phyloP scores from a whole-genome alignment of 2,329 filamentous ascomycete species.

The Fulvia fulva region DNA sequence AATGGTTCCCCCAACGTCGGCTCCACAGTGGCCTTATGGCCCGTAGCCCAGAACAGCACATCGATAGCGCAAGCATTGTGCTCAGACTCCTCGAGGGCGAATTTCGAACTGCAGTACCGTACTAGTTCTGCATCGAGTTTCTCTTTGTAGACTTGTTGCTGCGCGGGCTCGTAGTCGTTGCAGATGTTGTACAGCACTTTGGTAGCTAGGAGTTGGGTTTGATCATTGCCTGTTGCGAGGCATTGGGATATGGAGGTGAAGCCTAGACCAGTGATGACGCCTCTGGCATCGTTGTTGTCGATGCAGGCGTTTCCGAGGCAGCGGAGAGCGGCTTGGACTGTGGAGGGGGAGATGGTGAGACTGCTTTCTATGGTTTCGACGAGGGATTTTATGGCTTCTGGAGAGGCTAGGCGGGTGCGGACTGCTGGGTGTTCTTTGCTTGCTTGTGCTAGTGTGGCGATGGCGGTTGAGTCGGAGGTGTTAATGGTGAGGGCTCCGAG shows the following conservation, averaged over 20 bases:
- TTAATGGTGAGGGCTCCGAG: not conserved
- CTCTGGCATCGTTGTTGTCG: slow-evolving; percentile 27
- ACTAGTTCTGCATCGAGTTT: slow-evolving; percentile 19
- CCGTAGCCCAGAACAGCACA: slow-evolving; percentile 28
- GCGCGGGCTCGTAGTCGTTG: slow-evolving; percentile 31
- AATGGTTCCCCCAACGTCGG: slow-evolving; percentile 5
- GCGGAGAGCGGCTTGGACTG: slow-evolving; percentile 21
- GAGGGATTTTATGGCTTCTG: slow-evolving; percentile 11
- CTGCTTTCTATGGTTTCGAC: slow-evolving; percentile 11
- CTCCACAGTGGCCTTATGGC: slow-evolving; percentile 19
- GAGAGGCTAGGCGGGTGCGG: slow-evolving; percentile 14
- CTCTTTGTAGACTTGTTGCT: slow-evolving; percentile 23
- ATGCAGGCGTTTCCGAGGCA: slow-evolving; percentile 33
- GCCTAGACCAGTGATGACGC: slow-evolving; percentile 25
- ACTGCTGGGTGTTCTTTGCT: slow-evolving; percentile 18
- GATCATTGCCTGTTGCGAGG: slow-evolving; percentile 7
- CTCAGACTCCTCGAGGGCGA: not conserved
- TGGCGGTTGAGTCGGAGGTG: not conserved
- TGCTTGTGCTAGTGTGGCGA: slow-evolving; percentile 18
- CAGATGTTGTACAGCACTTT: slow-evolving; percentile 45
- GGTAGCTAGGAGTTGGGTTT: slow-evolving; percentile 25
- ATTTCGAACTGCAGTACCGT: not conserved
- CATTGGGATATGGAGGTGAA: slow-evolving; percentile 19
- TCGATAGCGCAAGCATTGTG: slow-evolving; percentile 15
- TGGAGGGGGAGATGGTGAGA: slow-evolving; percentile 8